Base-by-base conservation (phyloP, 768 basidiomycete genomes). In the Calocera viscosa region DNA sequence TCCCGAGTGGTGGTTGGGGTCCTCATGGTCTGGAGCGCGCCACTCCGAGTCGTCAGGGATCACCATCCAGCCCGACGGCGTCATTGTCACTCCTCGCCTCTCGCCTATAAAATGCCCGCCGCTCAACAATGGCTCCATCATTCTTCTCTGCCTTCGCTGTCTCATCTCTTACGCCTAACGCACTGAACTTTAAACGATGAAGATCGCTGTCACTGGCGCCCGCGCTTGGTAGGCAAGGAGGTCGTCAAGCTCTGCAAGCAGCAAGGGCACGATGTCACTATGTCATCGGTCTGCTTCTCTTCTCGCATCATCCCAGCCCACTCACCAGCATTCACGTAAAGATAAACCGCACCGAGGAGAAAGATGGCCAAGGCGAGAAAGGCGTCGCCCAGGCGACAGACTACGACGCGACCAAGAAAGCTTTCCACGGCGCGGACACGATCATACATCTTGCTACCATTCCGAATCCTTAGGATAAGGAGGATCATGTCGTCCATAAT, bases 381-480 rank as follows among this genome's bases (percentile, higher is more conserved):
- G 8, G 43, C 43, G 43, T 47, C 5, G 78, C 78, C 11, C 83
- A 87, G 71, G 72, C 87, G 66, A 76, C 71, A 63, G 75, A 81
- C 67, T 87, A 82, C 68, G 78, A 83, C 19, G 74, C 72, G 5
- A 76, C 78, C 0, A 69, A 84, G 41, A 75, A 76, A 16, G 76
- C 77, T 0, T 72, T 88, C 24, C 66, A 75, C 33, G 82, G 81
- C n/a, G 82, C 79, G 67, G 84, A 86, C 38, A 84, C 78, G 19
- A 77, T 87, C 64, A 76, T 86, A 3, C 83, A 86, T 65, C 79
- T 88, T 33, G 86, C 86, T 12, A 77, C 74, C 47, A 65, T 76
- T 41, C 77, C 74, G 0, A 74, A 75, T 63, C 86, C 87, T 8
- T 75, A 72, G 22, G 86, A 86, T 70, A 86, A 84, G 69, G 78